Base-by-base conservation (phyloP, 495 filamentous ascomycete species). In the Sordaria brevicollis region DNA sequence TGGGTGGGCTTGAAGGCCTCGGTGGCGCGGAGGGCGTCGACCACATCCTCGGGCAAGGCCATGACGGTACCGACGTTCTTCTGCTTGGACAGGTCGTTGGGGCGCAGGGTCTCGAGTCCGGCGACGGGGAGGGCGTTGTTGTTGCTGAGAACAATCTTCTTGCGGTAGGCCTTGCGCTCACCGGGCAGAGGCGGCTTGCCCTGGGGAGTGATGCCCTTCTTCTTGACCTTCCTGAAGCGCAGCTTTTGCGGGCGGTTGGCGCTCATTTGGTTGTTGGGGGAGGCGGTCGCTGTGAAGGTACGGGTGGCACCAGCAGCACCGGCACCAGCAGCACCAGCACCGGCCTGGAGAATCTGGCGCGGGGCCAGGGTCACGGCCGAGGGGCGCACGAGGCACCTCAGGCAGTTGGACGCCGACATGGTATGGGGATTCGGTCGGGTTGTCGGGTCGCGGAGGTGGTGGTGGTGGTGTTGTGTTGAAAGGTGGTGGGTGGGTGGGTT, bases 1-100 rank as follows among this genome's bases (percentile, higher is more conserved):
- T 98, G 95, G 15, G 87, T 89, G n/a, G 87, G 81, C 85, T 97
- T 94, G 85, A 99, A 99, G 11, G 92, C 94, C 73, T 95, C 91
- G 71, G 89, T 83, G 25, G 87, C 89, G 73, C 92, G 86, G 86
- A 99, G 84, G 76, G 88, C 85, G 82, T 96, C 92, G 31, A 96
- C 83, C 68, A 91, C 81, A 2, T 81, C 79, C n/a, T 82, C 83
- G n/a, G 90, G 88, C 62, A 99, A 79, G 5, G 86, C 88, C 25
- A 93, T 71, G 21, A 98, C 85, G 37, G 84, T 81, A 25, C 93
- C 92, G 21, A 82, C 81, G 15, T 88, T 82, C 13, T 83, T 78
- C 34, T 81, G 71, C 68, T 88, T 81, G 31, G 85, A 75, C 77
- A 90, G 82, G 65, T 81, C 86, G 69, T 87, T 82, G 11, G 81